Evolutionary conservation across 202 grass and related monocot species (phyloP).

Genomic region (Carex arenaria): DNA sequence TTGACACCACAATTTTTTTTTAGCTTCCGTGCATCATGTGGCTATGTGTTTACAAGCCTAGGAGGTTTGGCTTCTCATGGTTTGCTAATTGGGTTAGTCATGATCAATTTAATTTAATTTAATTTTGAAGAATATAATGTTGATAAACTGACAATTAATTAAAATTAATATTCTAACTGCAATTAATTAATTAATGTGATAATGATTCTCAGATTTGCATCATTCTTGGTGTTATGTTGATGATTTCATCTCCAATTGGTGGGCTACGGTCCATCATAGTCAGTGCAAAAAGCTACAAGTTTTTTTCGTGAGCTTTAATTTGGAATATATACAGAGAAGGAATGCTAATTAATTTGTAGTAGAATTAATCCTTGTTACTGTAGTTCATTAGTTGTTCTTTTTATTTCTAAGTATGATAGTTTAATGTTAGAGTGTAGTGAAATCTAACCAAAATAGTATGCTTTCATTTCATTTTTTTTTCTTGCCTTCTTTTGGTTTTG

Average conservation of each 20-base stretch:
- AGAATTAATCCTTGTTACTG: neutral
- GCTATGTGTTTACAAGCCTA: conserved; percentile 64
- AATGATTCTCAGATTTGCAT: conserved; percentile 58
- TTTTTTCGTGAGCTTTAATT: conserved; percentile 48
- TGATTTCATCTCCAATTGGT: conserved; percentile 53
- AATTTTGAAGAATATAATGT: neutral
- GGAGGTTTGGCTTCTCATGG: conserved; percentile 58
- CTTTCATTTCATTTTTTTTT: neutral
- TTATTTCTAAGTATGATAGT: neutral
- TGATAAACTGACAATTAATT: neutral
- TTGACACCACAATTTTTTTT: neutral
- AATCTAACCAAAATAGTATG: neutral
- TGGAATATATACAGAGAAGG: neutral
- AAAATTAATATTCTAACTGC: neutral
- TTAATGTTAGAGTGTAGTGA: neutral
- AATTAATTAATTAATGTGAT: neutral
- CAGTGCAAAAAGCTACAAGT: conserved; percentile 51
- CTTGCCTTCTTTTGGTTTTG: too few relatives aligned
- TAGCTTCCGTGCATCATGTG: conserved; percentile 84
- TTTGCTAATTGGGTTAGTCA: conserved; percentile 58
- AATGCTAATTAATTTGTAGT: neutral
- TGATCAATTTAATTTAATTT: neutral
- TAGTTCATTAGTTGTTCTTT: neutral
- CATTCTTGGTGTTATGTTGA: conserved; percentile 49
- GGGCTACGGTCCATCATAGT: conserved; percentile 60